A percentile compares a stretch with the other conserved stretches of the same genome.
phyloP scores from a whole-genome alignment of 805 yeast species.

The Candida orba region DNA sequence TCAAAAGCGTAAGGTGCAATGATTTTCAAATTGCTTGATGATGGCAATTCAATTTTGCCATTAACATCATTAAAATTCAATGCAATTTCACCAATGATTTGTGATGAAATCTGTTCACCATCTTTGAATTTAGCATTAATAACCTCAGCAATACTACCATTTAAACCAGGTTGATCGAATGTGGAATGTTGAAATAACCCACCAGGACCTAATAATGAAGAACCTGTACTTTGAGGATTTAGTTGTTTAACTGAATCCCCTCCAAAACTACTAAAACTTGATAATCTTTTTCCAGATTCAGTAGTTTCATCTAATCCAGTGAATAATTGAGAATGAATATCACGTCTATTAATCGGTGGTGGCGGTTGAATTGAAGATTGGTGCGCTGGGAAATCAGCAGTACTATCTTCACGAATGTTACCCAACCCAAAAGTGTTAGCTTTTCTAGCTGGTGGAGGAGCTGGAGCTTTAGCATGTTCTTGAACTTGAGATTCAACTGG shows the following conservation, averaged over 20 bases:
- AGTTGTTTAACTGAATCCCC: constrained; percentile 25
- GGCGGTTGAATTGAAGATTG: background rate
- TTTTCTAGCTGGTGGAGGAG: constrained; percentile 52
- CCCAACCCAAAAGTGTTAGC: constrained; percentile 19
- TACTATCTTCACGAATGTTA: constrained; percentile 27
- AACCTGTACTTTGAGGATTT: constrained; percentile 39
- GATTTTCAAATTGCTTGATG: constrained; percentile 36
- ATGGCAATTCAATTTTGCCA: constrained; percentile 26
- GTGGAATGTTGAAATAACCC: constrained; percentile 44
- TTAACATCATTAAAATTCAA: constrained; percentile 47
- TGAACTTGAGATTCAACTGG: background rate
- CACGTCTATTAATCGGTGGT: constrained; percentile 24
- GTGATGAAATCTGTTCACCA: constrained; percentile 52
- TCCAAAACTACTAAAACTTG: constrained; percentile 20
- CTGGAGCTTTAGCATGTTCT: constrained; percentile 33
- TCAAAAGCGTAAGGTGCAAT: constrained; percentile 34
- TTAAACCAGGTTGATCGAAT: constrained; percentile 54
- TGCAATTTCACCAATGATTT: constrained; percentile 81
- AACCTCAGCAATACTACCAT: constrained; percentile 81
- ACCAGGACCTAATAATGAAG: constrained; percentile 27
- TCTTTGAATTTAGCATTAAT: constrained; percentile 67
- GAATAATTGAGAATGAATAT: constrained; percentile 40
- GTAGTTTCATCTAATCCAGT: constrained; percentile 35
- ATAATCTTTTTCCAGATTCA: constrained; percentile 21
- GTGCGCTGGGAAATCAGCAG: constrained; percentile 12